Evolutionary conservation across 768 basidiomycete genomes (phyloP).

Genomic region (Podaxis sp.): DNA sequence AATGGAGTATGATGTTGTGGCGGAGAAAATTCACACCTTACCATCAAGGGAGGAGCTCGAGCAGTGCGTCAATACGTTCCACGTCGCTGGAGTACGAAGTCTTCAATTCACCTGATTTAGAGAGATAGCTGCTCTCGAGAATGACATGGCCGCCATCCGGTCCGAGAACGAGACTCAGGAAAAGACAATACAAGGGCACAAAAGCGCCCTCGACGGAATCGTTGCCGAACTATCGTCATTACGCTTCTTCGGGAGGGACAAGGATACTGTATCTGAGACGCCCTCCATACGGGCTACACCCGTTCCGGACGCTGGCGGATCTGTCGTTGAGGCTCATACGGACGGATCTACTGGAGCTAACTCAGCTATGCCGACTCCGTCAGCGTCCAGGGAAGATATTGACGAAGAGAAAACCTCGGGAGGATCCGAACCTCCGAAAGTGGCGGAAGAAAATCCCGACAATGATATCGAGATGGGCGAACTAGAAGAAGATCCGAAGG

Average conservation of each 20-base stretch:
- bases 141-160: conserved; percentile 74
- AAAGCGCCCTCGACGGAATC: conserved; percentile 64
- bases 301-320: conserved; percentile 16
- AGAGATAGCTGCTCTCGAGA: conserved; percentile 67
- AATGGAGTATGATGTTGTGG: conserved; percentile 83
- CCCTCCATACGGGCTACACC: conserved; percentile 52
- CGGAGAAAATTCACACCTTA: conserved; percentile 79
- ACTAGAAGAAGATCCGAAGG: conserved; percentile 68
- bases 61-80: conserved; percentile 49
- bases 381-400: conserved; percentile 18
- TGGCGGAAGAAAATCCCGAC: conserved; percentile 27
- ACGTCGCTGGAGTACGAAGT: neutral
- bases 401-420: conserved; percentile 27
- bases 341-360: conserved; percentile 8
- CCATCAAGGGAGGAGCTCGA: conserved; percentile 77
- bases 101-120: conserved; percentile 33
- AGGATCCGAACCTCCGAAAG: conserved; percentile 20
- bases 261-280: conserved; percentile 45
- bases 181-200: conserved; percentile 65
- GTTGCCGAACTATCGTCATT: conserved; percentile 61
- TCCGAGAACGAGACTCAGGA: conserved; percentile 75
- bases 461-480: conserved; percentile 94
- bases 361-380: conserved; percentile 17
- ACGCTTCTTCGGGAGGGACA: conserved; percentile 69
- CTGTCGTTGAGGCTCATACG: conserved; percentile 16